Evolutionary conservation across 345 rosid species (phyloP), one percentile per base, ranked within the genome.

Genomic region (Syzygium grande): DNA sequence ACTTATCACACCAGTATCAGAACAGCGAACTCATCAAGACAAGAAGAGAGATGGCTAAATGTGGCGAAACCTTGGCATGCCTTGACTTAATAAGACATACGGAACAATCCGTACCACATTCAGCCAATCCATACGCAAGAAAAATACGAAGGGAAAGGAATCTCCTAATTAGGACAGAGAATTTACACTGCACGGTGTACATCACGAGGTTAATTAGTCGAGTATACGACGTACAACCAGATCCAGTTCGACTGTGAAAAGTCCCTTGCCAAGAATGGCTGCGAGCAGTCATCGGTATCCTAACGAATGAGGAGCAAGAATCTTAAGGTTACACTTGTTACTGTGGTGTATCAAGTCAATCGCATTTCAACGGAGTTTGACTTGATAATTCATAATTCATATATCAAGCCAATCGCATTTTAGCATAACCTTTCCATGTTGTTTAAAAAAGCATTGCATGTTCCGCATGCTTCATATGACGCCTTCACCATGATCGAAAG

Each of bases 141-240:
- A n/a, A 61, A 61, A n/a, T 61, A 61, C 14, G 5, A 61, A 61
- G 73, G 73, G 73, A n/a, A 61, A 61, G 73, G 73, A 61, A 61
- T 61, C 73, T 61, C 73, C 38, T n/a, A n/a, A 14, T n/a, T 61
- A n/a, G 73, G 30, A n/a, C 19, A n/a, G 73, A 13, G 73, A 13
- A n/a, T n/a, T 61, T 61, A 13, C 5, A 30, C 73, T 6, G 73
- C 34, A 27, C 16, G 1, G 30, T 13, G 38, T n/a, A n/a, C 73
- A 61, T 61, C 19, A 61, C 2, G 2, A n/a, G 7, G 38, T 61
- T 61, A n/a, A n/a, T n/a, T n/a, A 61, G 73, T 61, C 1, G 38
- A 61, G 38, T 5, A 61, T n/a, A n/a, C 9, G 0, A 61, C 17
- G 7, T 13, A n/a, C 38, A 2, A 61, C 5, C 10, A 0, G 17